phyloP scores from a whole-genome alignment of 164 flowering plant species.

The Stephania cephalantha region DNA sequence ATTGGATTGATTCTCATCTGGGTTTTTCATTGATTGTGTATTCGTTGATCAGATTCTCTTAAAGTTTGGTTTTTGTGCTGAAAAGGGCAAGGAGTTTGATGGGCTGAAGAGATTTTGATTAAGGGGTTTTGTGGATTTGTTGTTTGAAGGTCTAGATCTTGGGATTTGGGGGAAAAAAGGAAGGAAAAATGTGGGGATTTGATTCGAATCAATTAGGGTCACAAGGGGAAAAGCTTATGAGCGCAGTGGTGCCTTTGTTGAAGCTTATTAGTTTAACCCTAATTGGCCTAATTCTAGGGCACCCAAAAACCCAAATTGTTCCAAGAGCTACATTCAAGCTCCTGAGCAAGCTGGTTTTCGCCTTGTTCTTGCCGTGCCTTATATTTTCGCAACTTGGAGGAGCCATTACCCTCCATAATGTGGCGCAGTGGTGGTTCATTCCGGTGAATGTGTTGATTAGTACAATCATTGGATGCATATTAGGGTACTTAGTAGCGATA shows the following conservation, averaged over 20 bases:
- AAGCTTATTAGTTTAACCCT: constrained; percentile 60
- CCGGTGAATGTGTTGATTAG: constrained; percentile 72
- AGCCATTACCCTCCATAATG: constrained; percentile 44
- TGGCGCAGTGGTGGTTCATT: constrained; percentile 75
- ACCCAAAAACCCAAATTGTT: constrained; percentile 51
- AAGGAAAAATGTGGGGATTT: neutral
- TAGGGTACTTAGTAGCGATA: constrained; percentile 59
- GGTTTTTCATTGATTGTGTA: no score
- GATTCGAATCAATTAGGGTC: neutral
- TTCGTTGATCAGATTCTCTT: no score
- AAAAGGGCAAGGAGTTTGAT: no score
- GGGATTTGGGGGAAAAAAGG: neutral
- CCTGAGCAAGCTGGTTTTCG: constrained; percentile 86
- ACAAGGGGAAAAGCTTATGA: constrained; percentile 15
- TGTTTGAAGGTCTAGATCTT: neutral
- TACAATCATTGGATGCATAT: constrained; percentile 51
- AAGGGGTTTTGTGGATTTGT: no score
- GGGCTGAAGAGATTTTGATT: no score
- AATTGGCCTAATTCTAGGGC: constrained; percentile 64
- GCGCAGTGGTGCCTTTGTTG: constrained; percentile 64
- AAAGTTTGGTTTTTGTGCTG: no score
- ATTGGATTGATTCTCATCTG: no score
- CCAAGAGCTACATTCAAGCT: constrained; percentile 76
- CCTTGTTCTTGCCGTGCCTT: constrained; percentile 73
- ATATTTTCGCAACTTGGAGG: constrained; percentile 74